phyloP scores from a whole-genome alignment of 2,329 filamentous ascomycete species.

The Bretziella fagacearum region DNA sequence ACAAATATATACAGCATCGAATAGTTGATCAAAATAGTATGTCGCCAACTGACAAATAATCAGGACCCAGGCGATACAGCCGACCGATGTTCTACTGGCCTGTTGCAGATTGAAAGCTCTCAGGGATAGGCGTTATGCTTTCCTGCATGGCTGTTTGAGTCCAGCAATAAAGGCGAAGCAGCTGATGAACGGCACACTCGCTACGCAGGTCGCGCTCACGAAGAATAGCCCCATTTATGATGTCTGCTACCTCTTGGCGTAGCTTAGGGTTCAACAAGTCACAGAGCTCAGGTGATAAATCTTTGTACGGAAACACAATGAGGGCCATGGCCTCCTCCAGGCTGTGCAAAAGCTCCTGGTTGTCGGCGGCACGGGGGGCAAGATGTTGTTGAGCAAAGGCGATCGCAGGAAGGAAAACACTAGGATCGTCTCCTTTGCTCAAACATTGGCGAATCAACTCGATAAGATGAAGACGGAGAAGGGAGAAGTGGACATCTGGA shows the following conservation, averaged over 20 bases:
- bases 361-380: conserved; percentile 69
- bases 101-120: no score
- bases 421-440: conserved; percentile 52
- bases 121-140: no score
- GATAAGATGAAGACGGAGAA: conserved; percentile 79
- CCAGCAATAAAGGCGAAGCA: conserved; percentile 74
- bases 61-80: no score
- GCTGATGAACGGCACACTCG: conserved; percentile 65
- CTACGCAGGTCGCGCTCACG: conserved; percentile 52
- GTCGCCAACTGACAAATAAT: no score
- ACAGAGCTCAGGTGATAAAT: conserved; percentile 57
- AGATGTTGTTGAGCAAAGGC: conserved; percentile 78
- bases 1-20: no score
- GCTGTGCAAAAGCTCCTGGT: conserved; percentile 65
- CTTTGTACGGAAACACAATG: conserved; percentile 71
- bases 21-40: no score
- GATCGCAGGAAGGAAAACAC: conserved; percentile 41
- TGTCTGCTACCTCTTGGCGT: conserved; percentile 65
- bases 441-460: conserved; percentile 76
- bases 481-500: conserved; percentile 68
- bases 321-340: conserved; percentile 87
- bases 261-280: conserved; percentile 64
- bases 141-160: no score
- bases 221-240: conserved; percentile 80
- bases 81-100: no score